These are phyloP conservation scores for Luvunga scandens DNA, from an alignment of 345 rosid genomes.

Conservation along the genomic window DNA sequence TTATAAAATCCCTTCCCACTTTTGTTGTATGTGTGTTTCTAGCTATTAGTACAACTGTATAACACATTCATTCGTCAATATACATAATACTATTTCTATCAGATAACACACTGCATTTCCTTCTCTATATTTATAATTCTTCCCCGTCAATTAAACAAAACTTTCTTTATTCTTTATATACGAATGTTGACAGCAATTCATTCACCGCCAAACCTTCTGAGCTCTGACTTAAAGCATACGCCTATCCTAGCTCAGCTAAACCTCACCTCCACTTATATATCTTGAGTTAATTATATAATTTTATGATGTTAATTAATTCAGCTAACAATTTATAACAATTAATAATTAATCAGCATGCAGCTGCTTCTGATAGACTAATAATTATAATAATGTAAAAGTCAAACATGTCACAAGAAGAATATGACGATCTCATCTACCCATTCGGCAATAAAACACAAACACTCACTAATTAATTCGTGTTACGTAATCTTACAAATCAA, in stretches of 20 bases:
- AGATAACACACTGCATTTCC: neutral
- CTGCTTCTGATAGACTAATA: no score
- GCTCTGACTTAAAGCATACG: neutral
- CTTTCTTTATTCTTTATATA: neutral
- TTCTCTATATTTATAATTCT: neutral
- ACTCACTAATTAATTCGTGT: neutral
- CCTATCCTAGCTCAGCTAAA: neutral
- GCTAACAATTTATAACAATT: no score
- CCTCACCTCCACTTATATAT: no score
- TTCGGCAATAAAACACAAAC: neutral
- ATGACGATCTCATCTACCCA: neutral
- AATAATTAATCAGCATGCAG: no score
- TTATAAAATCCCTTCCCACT: neutral
- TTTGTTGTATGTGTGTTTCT: neutral
- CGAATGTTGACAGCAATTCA: slow-evolving; percentile 1
- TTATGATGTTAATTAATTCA: neutral
- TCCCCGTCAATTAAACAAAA: neutral
- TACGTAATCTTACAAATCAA: neutral
- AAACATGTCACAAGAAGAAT: no score
- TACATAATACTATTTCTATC: no score
- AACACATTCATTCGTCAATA: neutral
- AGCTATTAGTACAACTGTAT: neutral
- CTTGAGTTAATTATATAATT: neutral
- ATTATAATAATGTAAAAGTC: no score
- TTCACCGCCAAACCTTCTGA: neutral